Base-by-base conservation (phyloP, 257 asterid genomes). In the Primulina huaijiensis region DNA sequence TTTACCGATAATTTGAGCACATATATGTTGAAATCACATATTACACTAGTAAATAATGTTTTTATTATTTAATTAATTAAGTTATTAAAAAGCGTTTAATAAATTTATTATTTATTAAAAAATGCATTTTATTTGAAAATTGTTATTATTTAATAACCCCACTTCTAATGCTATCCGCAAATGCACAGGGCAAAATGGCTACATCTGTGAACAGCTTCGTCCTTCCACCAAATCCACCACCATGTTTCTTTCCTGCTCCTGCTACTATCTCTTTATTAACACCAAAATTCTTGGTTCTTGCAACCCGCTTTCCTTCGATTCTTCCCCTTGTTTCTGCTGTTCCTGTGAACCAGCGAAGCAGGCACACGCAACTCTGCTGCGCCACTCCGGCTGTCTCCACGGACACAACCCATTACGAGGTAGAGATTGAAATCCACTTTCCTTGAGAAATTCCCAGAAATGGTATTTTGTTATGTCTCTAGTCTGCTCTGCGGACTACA, bases 401-500 rank as follows among this genome's bases (percentile, higher is more conserved):
- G 0, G 63, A 27, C 25, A 82, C 94, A 43, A 92, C 93, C 69
- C 85, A 83, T 55, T 90, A 90, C 59, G 97, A 92, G 98, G 98
- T 88, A 79, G 3, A 25, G 5, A 6, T 29, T 27, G 38, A 0
- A 6, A 20, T 1, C 16, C 14, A 1, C 2, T 25, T 0, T 17
- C 8, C 27, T 55, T 56, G 55, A 19, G 8, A 19, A 25, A 9
- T 30, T 3, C 7, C 56, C 20, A 14, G 35, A 31, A 61, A 35
- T 16, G 38, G 16, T 2, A 31, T n/a, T 14, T 31, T 40, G 14
- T 38, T 10, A 1, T 31, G 34, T 31, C 34, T 34, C 38, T 7
- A 7, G 38, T 7, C 9, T 34, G 38, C 38, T 34, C 38, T 34
- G 4, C 38, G 1, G 8, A 34, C 38, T 4, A 34, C 38, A 34